Evolutionary conservation across 441 rosid species (phyloP).

Genomic region (Corymbia calophylla): DNA sequence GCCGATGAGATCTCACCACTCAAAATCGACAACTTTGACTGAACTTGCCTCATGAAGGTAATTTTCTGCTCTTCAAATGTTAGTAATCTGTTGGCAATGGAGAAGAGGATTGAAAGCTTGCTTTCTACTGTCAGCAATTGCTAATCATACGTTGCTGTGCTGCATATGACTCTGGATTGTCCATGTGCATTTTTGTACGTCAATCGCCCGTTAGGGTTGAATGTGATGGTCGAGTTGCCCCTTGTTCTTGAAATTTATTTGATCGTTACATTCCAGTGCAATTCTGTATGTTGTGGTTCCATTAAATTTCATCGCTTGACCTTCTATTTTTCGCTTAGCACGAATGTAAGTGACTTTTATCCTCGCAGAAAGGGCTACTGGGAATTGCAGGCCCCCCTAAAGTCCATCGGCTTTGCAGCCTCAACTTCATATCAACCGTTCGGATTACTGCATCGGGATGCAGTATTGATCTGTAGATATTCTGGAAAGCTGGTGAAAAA

Average conservation of each 20-base stretch:
- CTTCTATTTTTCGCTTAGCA: neutral
- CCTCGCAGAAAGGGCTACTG: neutral
- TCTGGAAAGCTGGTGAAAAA: neutral
- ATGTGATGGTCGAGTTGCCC: neutral
- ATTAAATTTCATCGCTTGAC: neutral
- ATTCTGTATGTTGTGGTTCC: neutral
- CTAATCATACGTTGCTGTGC: neutral
- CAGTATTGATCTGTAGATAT: neutral
- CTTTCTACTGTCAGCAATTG: neutral
- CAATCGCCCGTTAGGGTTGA: neutral
- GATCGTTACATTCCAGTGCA: neutral
- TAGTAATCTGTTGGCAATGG: neutral
- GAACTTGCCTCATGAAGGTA: neutral
- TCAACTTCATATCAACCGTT: neutral
- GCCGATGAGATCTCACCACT: neutral
- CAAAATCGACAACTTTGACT: neutral
- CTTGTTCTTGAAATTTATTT: neutral
- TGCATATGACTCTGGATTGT: neutral
- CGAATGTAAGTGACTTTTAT: neutral
- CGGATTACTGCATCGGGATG: neutral
- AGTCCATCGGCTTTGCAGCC: neutral
- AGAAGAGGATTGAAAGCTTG: neutral
- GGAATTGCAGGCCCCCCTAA: neutral
- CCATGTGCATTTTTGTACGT: neutral
- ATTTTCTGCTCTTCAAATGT: neutral